These are phyloP conservation scores for Ramularia endophylla DNA, from an alignment of 2,329 filamentous ascomycete genomes.

Conservation along the genomic window DNA sequence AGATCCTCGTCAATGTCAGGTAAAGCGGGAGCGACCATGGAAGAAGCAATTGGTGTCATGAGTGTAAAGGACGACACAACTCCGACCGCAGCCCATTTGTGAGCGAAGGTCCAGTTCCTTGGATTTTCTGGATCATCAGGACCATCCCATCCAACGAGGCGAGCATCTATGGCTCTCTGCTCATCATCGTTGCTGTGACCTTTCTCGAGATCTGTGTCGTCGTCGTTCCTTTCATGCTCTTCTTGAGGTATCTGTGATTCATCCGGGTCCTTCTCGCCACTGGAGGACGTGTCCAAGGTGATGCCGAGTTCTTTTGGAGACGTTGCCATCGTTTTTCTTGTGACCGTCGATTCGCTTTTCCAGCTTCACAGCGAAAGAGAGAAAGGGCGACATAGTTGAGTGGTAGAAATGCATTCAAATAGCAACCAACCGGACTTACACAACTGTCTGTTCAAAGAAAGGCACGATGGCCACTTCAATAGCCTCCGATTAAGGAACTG, in stretches of 20 bases:
- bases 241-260: too few relatives aligned
- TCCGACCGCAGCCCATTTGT: conserved; percentile 43
- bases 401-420: too few relatives aligned
- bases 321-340: not conserved
- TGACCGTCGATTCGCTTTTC: not conserved
- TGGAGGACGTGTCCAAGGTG: too few relatives aligned
- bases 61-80: conserved; percentile 48
- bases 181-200: not conserved
- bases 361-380: too few relatives aligned
- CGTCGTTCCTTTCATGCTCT: not conserved
- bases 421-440: too few relatives aligned
- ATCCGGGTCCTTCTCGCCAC: too few relatives aligned
- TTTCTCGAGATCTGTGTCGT: not conserved
- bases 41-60: conserved; percentile 47
- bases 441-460: too few relatives aligned
- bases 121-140: conserved; percentile 51
- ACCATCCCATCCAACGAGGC: conserved; percentile 54
- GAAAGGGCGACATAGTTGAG: too few relatives aligned
- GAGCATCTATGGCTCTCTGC: not conserved
- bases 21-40: conserved; percentile 64
- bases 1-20: conserved; percentile 59
- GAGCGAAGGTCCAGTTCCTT: conserved; percentile 50
- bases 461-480: too few relatives aligned
- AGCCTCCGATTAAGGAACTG: too few relatives aligned
- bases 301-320: not conserved